phyloP scores from a whole-genome alignment of 1,284 basidiomycete genomes.

The Xerocomus minutiporus region DNA sequence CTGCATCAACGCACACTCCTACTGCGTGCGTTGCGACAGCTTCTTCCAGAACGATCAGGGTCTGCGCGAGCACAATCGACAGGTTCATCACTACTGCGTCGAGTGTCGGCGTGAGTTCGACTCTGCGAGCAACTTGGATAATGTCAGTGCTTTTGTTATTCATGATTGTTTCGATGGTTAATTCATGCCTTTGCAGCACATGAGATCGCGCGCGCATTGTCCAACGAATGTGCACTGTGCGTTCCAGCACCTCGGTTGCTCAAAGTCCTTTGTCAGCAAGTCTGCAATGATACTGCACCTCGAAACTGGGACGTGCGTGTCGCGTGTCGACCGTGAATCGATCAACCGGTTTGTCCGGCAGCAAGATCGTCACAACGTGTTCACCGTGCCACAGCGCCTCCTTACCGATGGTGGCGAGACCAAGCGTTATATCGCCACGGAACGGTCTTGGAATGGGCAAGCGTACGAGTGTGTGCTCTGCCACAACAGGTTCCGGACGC shows the following conservation, averaged over 20 bases:
- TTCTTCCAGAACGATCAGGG: slow-evolving; percentile 38
- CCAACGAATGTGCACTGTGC: slow-evolving; percentile 39
- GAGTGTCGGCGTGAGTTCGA: slow-evolving; percentile 42
- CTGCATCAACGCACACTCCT: slow-evolving; percentile 35
- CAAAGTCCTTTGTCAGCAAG: slow-evolving; percentile 37
- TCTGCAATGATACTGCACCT: slow-evolving; percentile 47
- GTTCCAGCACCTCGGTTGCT: slow-evolving; percentile 36
- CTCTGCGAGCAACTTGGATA: slow-evolving; percentile 35
- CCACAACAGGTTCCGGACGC: slow-evolving; percentile 35
- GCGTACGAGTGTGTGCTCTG: slow-evolving; percentile 56
- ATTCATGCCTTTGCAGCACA: slow-evolving; percentile 26
- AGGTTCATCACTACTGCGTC: slow-evolving; percentile 47
- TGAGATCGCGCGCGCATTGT: slow-evolving; percentile 39
- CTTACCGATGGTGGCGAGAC: slow-evolving; percentile 25
- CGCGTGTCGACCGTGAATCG: slow-evolving; percentile 33
- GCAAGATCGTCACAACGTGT: slow-evolving; percentile 30
- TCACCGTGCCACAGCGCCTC: slow-evolving; percentile 37
- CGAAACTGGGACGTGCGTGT: slow-evolving; percentile 42
- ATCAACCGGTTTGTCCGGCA: slow-evolving; percentile 35
- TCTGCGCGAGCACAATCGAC: slow-evolving; percentile 45
- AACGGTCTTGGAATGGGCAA: slow-evolving; percentile 42
- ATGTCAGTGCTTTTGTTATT: background rate
- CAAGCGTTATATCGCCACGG: slow-evolving; percentile 36
- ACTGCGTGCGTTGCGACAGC: slow-evolving; percentile 39
- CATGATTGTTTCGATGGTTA: background rate